Conservation (phyloP, 1,284 basidiomycete genomes). For the Athelia sp. region DNA sequence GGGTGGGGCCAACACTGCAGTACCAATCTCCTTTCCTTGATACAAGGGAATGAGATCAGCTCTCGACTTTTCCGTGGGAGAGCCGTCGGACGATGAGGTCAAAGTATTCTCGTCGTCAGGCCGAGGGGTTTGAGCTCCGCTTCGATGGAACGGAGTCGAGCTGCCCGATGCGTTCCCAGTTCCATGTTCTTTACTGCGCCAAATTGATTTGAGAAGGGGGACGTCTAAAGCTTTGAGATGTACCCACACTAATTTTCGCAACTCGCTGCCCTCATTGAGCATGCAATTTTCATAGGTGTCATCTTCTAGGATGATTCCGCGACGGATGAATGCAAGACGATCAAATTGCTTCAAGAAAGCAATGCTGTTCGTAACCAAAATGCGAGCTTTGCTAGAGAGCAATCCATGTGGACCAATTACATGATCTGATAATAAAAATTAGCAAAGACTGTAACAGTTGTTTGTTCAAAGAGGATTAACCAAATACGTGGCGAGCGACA, state of each 20-base stretch:
- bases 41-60: constrained; percentile 42
- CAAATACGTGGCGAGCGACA: constrained; percentile 63
- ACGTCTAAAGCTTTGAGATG: background rate
- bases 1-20: constrained; percentile 38
- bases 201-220: too few relatives aligned
- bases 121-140: constrained; percentile 38
- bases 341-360: constrained; percentile 82
- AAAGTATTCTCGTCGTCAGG: constrained; percentile 17
- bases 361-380: constrained; percentile 89
- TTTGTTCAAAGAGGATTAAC: constrained; percentile 28
- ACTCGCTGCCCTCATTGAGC: constrained; percentile 60
- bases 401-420: constrained; percentile 89
- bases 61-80: constrained; percentile 14
- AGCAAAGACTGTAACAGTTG: background rate
- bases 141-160: constrained; percentile 47
- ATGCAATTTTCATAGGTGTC: constrained; percentile 68
- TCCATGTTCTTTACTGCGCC: constrained; percentile 38
- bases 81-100: constrained; percentile 15
- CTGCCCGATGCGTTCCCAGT: constrained; percentile 36
- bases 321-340: constrained; percentile 74
- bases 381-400: constrained; percentile 79
- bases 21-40: constrained; percentile 43
- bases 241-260: constrained; percentile 79
- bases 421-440: constrained; percentile 48
- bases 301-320: constrained; percentile 80